These are phyloP conservation scores for Ogataea hybrid DNA, from an alignment of 1,139 yeast genomes.

Conservation along the genomic window DNA sequence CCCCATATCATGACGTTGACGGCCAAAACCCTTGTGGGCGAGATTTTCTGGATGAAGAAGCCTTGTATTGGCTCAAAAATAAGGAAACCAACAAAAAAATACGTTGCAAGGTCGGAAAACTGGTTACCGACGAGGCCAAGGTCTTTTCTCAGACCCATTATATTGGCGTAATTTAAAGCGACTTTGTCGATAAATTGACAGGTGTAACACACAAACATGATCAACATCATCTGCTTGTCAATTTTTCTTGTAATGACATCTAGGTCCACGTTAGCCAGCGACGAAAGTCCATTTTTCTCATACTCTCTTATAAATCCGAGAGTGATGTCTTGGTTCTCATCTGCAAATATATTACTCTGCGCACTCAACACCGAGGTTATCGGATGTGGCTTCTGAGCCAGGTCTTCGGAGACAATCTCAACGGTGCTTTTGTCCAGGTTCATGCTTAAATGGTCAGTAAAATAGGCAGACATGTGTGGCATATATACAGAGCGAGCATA, in stretches of 20 bases:
- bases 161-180: slow-evolving; percentile 44
- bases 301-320: slow-evolving; percentile 13
- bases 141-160: slow-evolving; percentile 42
- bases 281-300: slow-evolving; percentile 1
- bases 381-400: not conserved
- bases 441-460: not conserved
- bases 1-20: slow-evolving; percentile 43
- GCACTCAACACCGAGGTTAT: slow-evolving; percentile 8
- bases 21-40: slow-evolving; percentile 41
- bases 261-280: slow-evolving; percentile 1
- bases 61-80: slow-evolving; percentile 46
- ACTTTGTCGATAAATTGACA: slow-evolving; percentile 46
- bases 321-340: slow-evolving; percentile 13
- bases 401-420: not conserved
- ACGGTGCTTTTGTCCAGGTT: not conserved
- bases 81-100: slow-evolving; percentile 45
- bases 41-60: slow-evolving; percentile 38
- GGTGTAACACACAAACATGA: slow-evolving; percentile 45
- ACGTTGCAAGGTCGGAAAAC: slow-evolving; percentile 43
- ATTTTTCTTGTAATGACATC: slow-evolving; percentile 45
- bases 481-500: not conserved
- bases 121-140: slow-evolving; percentile 32
- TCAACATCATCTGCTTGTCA: slow-evolving; percentile 50
- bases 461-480: not conserved
- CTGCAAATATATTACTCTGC: slow-evolving; percentile 12